phyloP scores from a whole-genome alignment of 2,329 filamentous ascomycete species.

The Elsinoe fawcettii region DNA sequence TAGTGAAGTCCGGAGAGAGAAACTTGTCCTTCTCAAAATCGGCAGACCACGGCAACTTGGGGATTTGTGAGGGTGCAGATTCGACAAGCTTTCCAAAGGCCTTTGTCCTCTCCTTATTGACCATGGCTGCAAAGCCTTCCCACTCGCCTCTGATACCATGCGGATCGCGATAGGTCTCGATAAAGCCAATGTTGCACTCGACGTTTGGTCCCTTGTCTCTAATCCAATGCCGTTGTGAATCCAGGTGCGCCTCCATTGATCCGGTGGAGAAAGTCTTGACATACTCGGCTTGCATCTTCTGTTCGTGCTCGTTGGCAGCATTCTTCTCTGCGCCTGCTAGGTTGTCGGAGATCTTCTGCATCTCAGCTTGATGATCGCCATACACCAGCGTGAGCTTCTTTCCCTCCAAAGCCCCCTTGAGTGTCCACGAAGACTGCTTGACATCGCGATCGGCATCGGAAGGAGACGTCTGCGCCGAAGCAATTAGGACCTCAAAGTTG shows the following conservation, averaged over 20 bases:
- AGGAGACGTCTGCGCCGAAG: conserved; percentile 38
- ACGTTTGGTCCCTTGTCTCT: conserved; percentile 45
- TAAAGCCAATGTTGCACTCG: conserved; percentile 48
- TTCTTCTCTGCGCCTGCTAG: conserved; percentile 42
- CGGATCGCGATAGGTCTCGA: conserved; percentile 49
- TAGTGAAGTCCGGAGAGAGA: conserved; percentile 90
- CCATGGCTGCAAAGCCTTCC: conserved; percentile 50
- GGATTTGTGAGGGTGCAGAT: conserved; percentile 74
- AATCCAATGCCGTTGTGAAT: conserved; percentile 47
- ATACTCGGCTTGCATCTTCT: conserved; percentile 35
- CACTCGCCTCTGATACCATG: conserved; percentile 48
- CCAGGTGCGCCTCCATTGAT: conserved; percentile 43
- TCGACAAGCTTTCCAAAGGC: conserved; percentile 81
- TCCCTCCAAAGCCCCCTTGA: conserved; percentile 34
- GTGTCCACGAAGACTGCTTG: conserved; percentile 39
- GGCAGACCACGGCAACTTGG: conserved; percentile 76
- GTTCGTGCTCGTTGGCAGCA: conserved; percentile 39
- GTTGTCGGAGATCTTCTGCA: conserved; percentile 40
- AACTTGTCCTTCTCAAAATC: conserved; percentile 97
- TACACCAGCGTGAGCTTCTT: conserved; percentile 41
- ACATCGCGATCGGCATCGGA: conserved; percentile 34
- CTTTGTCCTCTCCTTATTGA: conserved; percentile 83
- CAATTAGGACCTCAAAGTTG: conserved; percentile 42
- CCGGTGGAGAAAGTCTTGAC: conserved; percentile 44
- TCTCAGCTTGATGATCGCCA: conserved; percentile 40